Conservation (phyloP, 2,329 filamentous ascomycete genomes). For the Helicocarpus griseus region DNA sequence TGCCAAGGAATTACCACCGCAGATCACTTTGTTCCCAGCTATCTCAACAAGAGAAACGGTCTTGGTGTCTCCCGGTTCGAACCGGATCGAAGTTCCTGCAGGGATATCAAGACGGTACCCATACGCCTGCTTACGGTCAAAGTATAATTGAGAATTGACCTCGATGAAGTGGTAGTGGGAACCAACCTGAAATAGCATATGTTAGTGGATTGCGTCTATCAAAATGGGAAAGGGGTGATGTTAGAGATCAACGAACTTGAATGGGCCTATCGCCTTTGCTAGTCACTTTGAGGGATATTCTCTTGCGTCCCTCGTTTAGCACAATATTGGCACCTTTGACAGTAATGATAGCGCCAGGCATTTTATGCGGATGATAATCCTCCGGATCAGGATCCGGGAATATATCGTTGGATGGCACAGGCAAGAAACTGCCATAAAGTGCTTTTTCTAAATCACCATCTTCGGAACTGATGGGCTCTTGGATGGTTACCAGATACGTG, state of each 20-base stretch:
- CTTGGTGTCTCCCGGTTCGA: constrained; percentile 87
- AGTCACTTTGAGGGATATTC: constrained; percentile 66
- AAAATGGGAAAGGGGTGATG: neutral
- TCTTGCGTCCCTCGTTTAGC: constrained; percentile 64
- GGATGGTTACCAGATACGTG: constrained; percentile 89
- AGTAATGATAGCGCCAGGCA: constrained; percentile 71
- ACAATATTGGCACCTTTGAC: constrained; percentile 55
- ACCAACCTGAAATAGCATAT: constrained; percentile 46
- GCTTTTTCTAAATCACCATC: constrained; percentile 81
- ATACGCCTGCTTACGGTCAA: constrained; percentile 73
- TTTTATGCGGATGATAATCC: constrained; percentile 57
- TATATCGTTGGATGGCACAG: constrained; percentile 57
- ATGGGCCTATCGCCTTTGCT: constrained; percentile 84
- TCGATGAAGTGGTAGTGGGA: constrained; percentile 97
- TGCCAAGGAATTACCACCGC: constrained; percentile 74
- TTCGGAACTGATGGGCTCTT: constrained; percentile 76
- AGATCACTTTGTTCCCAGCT: constrained; percentile 66
- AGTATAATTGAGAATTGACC: constrained; percentile 80
- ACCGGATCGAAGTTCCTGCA: constrained; percentile 82
- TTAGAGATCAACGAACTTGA: constrained; percentile 48
- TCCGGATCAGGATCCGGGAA: constrained; percentile 57
- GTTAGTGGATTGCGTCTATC: constrained; percentile 1
- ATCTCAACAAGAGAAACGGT: constrained; percentile 87
- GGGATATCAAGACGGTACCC: constrained; percentile 83
- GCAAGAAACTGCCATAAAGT: constrained; percentile 84